These are phyloP conservation scores for Vishniacozyma victoriae DNA, from an alignment of 768 basidiomycete species.

Conservation along the genomic window DNA sequence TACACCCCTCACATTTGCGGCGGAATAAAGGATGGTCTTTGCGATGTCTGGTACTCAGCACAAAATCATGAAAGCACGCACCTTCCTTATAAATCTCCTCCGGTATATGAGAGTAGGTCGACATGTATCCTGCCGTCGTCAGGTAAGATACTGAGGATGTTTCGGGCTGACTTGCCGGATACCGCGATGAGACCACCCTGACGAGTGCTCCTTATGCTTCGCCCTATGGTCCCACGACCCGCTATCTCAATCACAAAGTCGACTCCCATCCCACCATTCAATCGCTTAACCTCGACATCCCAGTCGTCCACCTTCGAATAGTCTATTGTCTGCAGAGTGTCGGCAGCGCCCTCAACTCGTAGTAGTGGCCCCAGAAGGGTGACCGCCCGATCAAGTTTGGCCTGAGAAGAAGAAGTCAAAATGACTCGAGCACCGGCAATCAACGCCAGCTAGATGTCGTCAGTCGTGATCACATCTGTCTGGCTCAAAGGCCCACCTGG, in stretches of 20 bases:
- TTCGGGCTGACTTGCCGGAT: slow-evolving; percentile 9
- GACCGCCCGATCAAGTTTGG: slow-evolving; percentile 53
- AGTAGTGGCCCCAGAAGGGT: slow-evolving; percentile 55
- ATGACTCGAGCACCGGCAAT: slow-evolving; percentile 62
- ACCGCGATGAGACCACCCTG: slow-evolving; percentile 36
- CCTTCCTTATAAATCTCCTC: slow-evolving; percentile 27
- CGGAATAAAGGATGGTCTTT: slow-evolving; percentile 48
- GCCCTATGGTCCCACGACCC: slow-evolving; percentile 29
- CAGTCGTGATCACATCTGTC: neutral
- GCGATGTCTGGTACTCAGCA: slow-evolving; percentile 37
- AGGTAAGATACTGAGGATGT: neutral
- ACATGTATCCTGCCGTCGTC: slow-evolving; percentile 20
- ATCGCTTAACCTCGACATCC: slow-evolving; percentile 54
- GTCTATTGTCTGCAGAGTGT: slow-evolving; percentile 52
- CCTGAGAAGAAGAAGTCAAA: slow-evolving; percentile 62
- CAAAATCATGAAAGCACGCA: slow-evolving; percentile 1
- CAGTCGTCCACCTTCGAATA: slow-evolving; percentile 58
- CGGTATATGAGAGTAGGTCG: slow-evolving; percentile 27
- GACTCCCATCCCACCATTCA: slow-evolving; percentile 42
- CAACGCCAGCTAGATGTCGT: slow-evolving; percentile 56
- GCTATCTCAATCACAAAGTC: slow-evolving; percentile 41
- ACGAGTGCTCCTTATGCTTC: slow-evolving; percentile 27
- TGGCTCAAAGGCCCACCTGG: slow-evolving; percentile 18
- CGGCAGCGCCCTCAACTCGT: slow-evolving; percentile 9
- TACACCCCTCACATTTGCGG: slow-evolving; percentile 44